Evolutionary conservation across 2,329 filamentous ascomycete species (phyloP).

Genomic region (Myriangium duriaei): DNA sequence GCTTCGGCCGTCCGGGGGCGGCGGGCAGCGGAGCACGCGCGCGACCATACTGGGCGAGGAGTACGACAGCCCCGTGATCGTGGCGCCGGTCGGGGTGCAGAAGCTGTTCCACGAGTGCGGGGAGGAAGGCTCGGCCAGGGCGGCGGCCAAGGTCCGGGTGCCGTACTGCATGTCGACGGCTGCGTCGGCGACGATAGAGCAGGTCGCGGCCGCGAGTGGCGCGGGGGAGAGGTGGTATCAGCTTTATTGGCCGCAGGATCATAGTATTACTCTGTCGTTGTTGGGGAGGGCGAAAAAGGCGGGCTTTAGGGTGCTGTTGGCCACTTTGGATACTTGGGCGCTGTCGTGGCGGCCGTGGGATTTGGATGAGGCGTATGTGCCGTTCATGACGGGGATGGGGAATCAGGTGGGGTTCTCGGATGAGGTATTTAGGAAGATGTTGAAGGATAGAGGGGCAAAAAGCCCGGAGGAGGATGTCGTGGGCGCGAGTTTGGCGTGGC

Average conservation of each 20-base stretch:
- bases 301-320: conserved; percentile 54
- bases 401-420: conserved; percentile 53
- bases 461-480: conserved; percentile 32
- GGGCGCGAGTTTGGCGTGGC: conserved; percentile 42
- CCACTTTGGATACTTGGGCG: conserved; percentile 60
- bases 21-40: conserved; percentile 10
- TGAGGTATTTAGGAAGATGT: conserved; percentile 49
- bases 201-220: conserved; percentile 48
- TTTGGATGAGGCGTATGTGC: conserved; percentile 42
- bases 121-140: conserved; percentile 52
- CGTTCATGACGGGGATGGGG: conserved; percentile 28
- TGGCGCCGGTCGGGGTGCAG: conserved; percentile 60
- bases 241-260: conserved; percentile 59
- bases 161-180: conserved; percentile 59
- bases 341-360: conserved; percentile 52
- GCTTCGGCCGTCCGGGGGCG: conserved; percentile 3
- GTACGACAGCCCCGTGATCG: conserved; percentile 37
- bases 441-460: conserved; percentile 32
- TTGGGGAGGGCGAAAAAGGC: conserved; percentile 47
- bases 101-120: conserved; percentile 52
- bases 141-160: conserved; percentile 46
- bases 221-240: conserved; percentile 52
- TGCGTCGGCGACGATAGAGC: conserved; percentile 50
- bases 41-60: conserved; percentile 14
- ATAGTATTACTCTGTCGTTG: conserved; percentile 53